Evolutionary conservation across 768 basidiomycete species (phyloP), one percentile per base, ranked within the genome.

Genomic region (Melanogaster broomeanus): DNA sequence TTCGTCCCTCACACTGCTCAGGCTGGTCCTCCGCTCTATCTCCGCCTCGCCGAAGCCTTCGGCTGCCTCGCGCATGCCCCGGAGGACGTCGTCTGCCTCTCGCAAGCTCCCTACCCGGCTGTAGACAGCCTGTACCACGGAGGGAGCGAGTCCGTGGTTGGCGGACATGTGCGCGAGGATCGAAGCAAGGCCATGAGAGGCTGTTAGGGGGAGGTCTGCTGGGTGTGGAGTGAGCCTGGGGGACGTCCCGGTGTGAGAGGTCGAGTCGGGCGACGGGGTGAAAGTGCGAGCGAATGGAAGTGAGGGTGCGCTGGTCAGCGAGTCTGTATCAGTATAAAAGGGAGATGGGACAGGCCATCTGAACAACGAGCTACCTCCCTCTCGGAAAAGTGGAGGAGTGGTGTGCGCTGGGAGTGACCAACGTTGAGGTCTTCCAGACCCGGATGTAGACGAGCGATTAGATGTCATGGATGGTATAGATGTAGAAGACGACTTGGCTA

Each of bases 81-180:
- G 57, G 55, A 77, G 59, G 37, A 74, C 63, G 40, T 64, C 60
- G 45, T 79, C 77, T 22, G 77, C 68, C 48, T 66, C 62, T 13
- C 61, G 51, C 16, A 83, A 58, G 50, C 66, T 74, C 42, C 64
- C 55, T 19, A 72, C 61, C 1, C 56, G 30, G 9, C 60, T 31
- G 53, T 73, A 79, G 25, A 80, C 67, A 13, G 62, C 62, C 44
- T 70, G 64, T 18, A 79, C 78, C 6, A 78, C 71, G 3, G 69
- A 66, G 39, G 73, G 59, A 12, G 61, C 63, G 51, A 77, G 77
- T 15, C 75, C 75, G 37, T 81, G 77, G 28, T 78, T 77, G 18
- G 65, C 58, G 1, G 77, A 72, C 67, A 84, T 77, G 49, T 61
- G 62, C 10, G 64, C 57, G 3, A 82, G 53, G 15, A 69, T 57